phyloP scores from a whole-genome alignment of 371 early-diverging fungal species.

The Blyttiomyces sp. region DNA sequence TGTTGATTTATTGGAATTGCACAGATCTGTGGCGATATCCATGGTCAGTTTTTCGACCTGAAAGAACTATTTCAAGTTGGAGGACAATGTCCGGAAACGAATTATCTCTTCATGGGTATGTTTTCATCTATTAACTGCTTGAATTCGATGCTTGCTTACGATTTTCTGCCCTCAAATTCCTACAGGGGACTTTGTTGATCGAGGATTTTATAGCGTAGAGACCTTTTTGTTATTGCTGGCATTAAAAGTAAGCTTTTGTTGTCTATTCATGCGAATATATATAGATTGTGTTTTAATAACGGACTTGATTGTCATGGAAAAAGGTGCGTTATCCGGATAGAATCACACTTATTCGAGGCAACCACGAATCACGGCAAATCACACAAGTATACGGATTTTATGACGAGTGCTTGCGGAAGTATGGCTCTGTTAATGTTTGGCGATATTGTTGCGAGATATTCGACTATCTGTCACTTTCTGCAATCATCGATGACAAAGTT shows the following conservation, averaged over 20 bases:
- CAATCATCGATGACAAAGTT: slow-evolving; percentile 89
- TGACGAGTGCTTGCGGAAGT: slow-evolving; percentile 98
- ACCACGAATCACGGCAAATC: slow-evolving; percentile 98
- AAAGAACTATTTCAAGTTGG: slow-evolving; percentile 97
- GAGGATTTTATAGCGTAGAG: slow-evolving; percentile 99
- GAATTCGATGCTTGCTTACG: not conserved
- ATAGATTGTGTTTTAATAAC: too few relatives aligned
- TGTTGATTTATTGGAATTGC: not conserved
- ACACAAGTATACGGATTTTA: slow-evolving; percentile 99
- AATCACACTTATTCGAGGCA: slow-evolving; percentile 97
- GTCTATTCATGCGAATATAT: too few relatives aligned
- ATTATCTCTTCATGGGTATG: slow-evolving; percentile 93
- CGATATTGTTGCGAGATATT: slow-evolving; percentile 98
- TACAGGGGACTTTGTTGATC: slow-evolving; percentile 94
- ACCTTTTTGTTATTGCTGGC: slow-evolving; percentile 95
- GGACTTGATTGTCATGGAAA: too few relatives aligned
- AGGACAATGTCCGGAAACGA: slow-evolving; percentile 95
- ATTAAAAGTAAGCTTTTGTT: too few relatives aligned
- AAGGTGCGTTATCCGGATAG: slow-evolving; percentile 93
- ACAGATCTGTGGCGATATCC: slow-evolving; percentile 91
- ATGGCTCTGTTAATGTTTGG: slow-evolving; percentile 98
- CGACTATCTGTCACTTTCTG: slow-evolving; percentile 97
- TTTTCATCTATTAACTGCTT: not conserved
- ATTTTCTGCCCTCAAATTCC: not conserved
- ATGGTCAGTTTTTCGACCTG: slow-evolving; percentile 98